Evolutionary conservation across 768 basidiomycete genomes (phyloP), one percentile per base, ranked within the genome.

Genomic region (Suillus cothurnatus): DNA sequence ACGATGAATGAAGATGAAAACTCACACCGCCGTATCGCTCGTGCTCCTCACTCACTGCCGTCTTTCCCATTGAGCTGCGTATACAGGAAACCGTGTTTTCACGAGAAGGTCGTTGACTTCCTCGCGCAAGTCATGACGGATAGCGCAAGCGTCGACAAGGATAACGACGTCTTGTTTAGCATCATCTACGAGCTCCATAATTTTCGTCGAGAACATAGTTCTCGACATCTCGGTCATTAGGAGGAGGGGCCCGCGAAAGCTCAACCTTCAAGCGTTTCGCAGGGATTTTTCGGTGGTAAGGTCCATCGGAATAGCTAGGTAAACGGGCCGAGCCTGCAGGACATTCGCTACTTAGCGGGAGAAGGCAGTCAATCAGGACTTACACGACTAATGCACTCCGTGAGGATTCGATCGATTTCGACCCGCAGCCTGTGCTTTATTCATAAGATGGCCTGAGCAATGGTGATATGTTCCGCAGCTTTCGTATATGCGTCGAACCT

Each of bases 301-400:
- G 74, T 98, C 92, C 7, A 90, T 95, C 1, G 94, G 96, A 14
- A 98, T 81, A 41, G 89, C 85, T 47, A 99, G 77, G 72, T 99
- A 99, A 38, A 92, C 93, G 0, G 96, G 96, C 23, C 93, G 88
- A 34, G 89, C 91, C 86, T 93, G 68, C 19, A 39, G 6, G 28
- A n/a, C 17, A 36, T 63, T 17, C 49, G 39, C n/a, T 21, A 3
- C 55, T 39, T 15, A 59, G 31, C 6, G 12, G 8, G 1, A 6
- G 26, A 41, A 59, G 39, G 39, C 28, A 5, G 19, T 21, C 19
- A 21, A 34, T 43, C 34, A 32, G 52, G 2, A 59, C 45, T 59
- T 71, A 86, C 89, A 63, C 71, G 77, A 21, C 83, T 84, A 43
- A 92, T 84, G 66, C 90, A 91, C 47, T 87, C 88, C 14, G 83